Base-by-base conservation (phyloP, 306 rosid genomes). In the Boehmeria nivea region DNA sequence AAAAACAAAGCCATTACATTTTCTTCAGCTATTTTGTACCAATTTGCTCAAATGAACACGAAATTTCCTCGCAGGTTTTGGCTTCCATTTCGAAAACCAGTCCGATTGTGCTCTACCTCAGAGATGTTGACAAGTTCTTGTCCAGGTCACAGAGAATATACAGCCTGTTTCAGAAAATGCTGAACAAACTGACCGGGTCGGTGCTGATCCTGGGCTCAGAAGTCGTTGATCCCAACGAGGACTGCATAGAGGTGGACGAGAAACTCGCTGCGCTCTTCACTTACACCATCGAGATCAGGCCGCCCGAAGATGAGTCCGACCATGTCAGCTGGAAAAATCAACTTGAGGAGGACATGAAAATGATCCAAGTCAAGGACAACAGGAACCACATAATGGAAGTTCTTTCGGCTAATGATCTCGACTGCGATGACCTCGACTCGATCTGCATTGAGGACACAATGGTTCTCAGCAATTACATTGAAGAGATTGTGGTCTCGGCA, bases 401-500 rank as follows among this genome's bases (percentile, higher is more conserved):
- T 47, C 99, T 93, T 58, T 81, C 89, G n/a, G 74, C 94, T 6
- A 93, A 83, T 51, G 96, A 93, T 74, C 95, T 93, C 10, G 95
- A 85, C 40, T 87, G 99, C 44, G 94, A 87, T 44, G 99, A 93
- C 67, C 75, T 93, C 49, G 87, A 82, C 43, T 78, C 79, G 4
- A 81, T 85, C 63, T 85, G 99, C 63, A 64, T 87, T 50, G 77
- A 65, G 14, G 86, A 93, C 78, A 83, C 99, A 44, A 69, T 85
- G 84, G 84, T 81, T 71, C 86, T 93, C 44, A 59, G 96, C 57
- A 78, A 83, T 66, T 87, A 78, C 23, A 83, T 93, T 43, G 99
- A 93, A 66, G 99, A 93, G 84, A 85, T 93, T 79, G 85, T 93
- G 39, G 89, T 93, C 43, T 93, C 96, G 12, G 96, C 99, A 39